These are phyloP conservation scores for Rhynchosporium agropyri DNA, from an alignment of 2,329 filamentous ascomycete species.

Conservation along the genomic window DNA sequence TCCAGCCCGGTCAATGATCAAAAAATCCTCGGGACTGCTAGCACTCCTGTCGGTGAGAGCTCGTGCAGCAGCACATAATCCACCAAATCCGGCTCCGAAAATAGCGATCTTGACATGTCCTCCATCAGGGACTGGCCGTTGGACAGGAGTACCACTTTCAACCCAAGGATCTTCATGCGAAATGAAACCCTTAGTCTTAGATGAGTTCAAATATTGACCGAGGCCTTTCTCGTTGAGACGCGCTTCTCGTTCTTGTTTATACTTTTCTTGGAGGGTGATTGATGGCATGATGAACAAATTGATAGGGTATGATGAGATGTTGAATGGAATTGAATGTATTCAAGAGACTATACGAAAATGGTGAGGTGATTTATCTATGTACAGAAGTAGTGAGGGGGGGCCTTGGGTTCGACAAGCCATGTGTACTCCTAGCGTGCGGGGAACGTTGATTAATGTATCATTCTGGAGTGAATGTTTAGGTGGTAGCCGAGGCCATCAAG, in stretches of 20 bases:
- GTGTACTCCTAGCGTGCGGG: conserved; percentile 6
- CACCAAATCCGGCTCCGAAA: conserved; percentile 22
- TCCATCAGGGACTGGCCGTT: conserved; percentile 14
- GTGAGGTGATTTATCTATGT: background rate
- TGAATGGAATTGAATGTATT: background rate
- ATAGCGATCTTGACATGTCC: conserved; percentile 23
- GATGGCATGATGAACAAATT: background rate
- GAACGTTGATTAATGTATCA: background rate
- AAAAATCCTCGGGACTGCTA: conserved; percentile 41
- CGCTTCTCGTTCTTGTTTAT: conserved; percentile 17
- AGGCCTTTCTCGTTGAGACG: conserved; percentile 20
- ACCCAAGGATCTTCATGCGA: conserved; percentile 22
- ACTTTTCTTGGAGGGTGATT: conserved; percentile 18
- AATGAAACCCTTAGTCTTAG: conserved; percentile 14
- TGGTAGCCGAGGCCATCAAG: too few species aligned
- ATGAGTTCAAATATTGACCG: conserved; percentile 18
- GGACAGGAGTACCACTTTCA: conserved; percentile 8
- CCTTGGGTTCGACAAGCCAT: background rate
- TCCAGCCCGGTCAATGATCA: conserved; percentile 50
- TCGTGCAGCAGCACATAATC: conserved; percentile 17
- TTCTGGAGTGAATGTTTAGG: too few species aligned
- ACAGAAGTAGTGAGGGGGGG: background rate
- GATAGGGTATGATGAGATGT: background rate
- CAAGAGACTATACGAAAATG: background rate
- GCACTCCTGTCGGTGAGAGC: conserved; percentile 20